Base-by-base conservation (phyloP, 1,284 basidiomycete genomes). In the Coniophora puteana region DNA sequence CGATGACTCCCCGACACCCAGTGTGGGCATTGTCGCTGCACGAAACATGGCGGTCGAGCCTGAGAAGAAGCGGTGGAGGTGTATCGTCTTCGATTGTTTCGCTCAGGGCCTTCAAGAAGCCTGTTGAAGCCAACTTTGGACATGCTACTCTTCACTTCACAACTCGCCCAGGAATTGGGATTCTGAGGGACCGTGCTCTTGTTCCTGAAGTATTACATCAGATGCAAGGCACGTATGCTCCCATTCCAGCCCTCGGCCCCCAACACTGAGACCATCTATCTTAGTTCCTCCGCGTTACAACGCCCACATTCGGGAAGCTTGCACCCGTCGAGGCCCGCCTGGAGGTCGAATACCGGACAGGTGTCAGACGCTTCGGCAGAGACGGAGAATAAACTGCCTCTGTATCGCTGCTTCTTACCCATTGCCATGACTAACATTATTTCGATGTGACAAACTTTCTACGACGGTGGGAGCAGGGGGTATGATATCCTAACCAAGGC, bases 301-400 rank as follows among this genome's bases (percentile, higher is more conserved):
- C 94, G 0, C 95, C 95, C 0, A 90, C 93, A 0, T 99, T 99
- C 62, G 95, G 94, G 0, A 80, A 87, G 35, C 76, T 99, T 20
- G 92, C 93, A 0, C 89, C 91, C 1, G 78, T 91, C 4, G 93
- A 97, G 59, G 90, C 93, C 0, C 80, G 86, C 33, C 59, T 89
- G 17, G 85, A 88, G 57, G 95, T 95, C 12, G 93, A 97, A 53
- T 98, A 96, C 58, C 74, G 94, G 24, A 80, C 84, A 1, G 94
- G 93, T 0, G 86, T 98, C 59, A 84, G 87, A 1, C 67, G 94
- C 18, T 78, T 97, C 4, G 93, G 90, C 3, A 75, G 93, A 46
- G 94, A 97, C 55, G 83, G 88, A 12, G 94, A 99, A 60, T 94
- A 99, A 63, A 79, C 98, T 33, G 93, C 94, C 79, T 86, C 51